Percentiles rank a stretch among this genome's conserved stretches.
These are phyloP conservation scores for Casuarina glauca DNA, from an alignment of 306 rosid species.

Conservation along the genomic window DNA sequence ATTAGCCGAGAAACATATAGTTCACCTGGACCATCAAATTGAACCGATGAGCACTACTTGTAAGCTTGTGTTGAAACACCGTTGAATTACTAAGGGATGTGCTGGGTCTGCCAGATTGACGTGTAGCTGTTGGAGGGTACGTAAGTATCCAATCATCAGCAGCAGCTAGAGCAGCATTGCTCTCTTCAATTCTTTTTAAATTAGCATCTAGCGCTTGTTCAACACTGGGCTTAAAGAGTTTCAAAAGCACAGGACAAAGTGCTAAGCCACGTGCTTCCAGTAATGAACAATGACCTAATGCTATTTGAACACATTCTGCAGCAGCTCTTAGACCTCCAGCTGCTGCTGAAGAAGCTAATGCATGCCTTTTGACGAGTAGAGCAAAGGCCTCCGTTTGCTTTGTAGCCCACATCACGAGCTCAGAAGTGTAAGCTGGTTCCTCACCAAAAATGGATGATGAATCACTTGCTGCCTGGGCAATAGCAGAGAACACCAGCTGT, in stretches of 20 bases:
- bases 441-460: constrained; percentile 82
- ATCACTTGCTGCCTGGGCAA: constrained; percentile 95
- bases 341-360: constrained; percentile 96
- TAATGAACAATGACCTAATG: constrained; percentile 94
- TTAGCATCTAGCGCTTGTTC: constrained; percentile 96
- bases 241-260: constrained; percentile 89
- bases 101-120: constrained; percentile 67
- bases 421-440: constrained; percentile 83
- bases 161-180: constrained; percentile 95
- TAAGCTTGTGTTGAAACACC: constrained; percentile 81
- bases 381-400: constrained; percentile 91
- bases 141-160: constrained; percentile 98
- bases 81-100: constrained; percentile 43
- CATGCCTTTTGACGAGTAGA: constrained; percentile 85
- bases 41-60: constrained; percentile 96
- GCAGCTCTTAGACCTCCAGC: constrained; percentile 99
- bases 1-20: constrained; percentile 18
- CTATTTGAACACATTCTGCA: constrained; percentile 99
- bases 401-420: constrained; percentile 97
- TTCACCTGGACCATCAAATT: constrained; percentile 99
- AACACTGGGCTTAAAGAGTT: constrained; percentile 94
- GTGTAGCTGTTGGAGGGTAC: constrained; percentile 55
- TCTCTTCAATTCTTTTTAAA: constrained; percentile 94
- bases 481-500: constrained; percentile 91
- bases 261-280: constrained; percentile 96